Base-by-base conservation (phyloP, 116 monocot genomes). In the Iris pallida region DNA sequence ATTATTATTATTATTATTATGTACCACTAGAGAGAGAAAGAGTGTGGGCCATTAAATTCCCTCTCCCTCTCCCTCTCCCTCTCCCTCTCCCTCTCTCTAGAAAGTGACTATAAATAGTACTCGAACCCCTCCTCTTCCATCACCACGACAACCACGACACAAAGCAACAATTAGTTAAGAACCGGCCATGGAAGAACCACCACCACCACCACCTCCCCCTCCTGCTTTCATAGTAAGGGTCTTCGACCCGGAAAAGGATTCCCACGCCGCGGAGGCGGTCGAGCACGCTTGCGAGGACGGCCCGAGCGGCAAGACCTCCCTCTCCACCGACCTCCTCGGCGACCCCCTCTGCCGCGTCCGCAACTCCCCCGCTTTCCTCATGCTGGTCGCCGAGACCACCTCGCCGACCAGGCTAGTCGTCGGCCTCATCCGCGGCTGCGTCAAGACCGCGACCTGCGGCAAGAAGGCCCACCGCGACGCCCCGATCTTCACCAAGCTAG, bases 261-360 rank as follows among this genome's bases (percentile, higher is more conserved):
- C 73, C 41, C n/a, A 43, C 4, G 84, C 66, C 16, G 81, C 81
- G 6, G 79, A 74, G 57, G 79, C 70, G 8, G 73, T 88, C 5
- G 88, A 84, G 55, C 69, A 69, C 61, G 65, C 64, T 43, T 88
- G 88, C 78, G 88, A 88, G 58, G 81, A 81, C 7, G 81, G 84
- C 6, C 76, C 81, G 5, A 84, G 79, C 70, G 84, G 88, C 15
- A 52, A 61, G 17, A 73, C 79, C 59, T 73, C 84, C 16, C 81
- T 88, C 19, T 73, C 60, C 78, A 79, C 81, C 62, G 84, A 88
- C 76, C 88, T 74, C 40, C 83, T 87, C 52, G 84, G 88, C 2
- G 84, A 84, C 63, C 91, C 91, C 2, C 20, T 85, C 14, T 85
- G 71, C 70, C 91, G 91, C 43, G 66, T 92, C 74, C 87, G 91